These are phyloP conservation scores for Cyberlindnera saturnus DNA, from an alignment of 805 yeast genomes.

Conservation along the genomic window DNA sequence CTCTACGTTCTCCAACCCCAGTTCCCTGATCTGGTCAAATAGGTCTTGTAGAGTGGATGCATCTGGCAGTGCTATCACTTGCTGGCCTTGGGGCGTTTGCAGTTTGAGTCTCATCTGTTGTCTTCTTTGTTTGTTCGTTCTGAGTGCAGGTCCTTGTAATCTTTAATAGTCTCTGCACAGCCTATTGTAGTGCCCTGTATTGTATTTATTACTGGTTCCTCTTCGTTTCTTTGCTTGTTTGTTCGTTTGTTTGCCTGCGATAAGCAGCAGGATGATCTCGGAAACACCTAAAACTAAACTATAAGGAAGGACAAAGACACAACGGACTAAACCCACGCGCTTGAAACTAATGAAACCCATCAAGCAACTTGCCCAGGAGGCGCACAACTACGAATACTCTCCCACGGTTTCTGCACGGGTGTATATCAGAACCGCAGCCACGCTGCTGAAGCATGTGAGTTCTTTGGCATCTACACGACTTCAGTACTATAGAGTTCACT, in stretches of 20 bases:
- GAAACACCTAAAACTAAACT: background rate
- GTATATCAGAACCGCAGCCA: slow-evolving; percentile 51
- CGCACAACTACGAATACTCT: slow-evolving; percentile 49
- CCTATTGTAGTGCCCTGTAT: no score
- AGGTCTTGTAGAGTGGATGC: slow-evolving; percentile 31
- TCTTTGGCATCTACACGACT: background rate
- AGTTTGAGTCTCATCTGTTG: slow-evolving; percentile 35
- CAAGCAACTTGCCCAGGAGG: slow-evolving; percentile 38
- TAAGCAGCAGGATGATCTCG: no score
- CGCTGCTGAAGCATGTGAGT: slow-evolving; percentile 37
- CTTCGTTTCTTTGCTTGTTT: background rate
- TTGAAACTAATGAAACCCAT: slow-evolving; percentile 13
- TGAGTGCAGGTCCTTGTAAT: no score
- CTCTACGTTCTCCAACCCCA: slow-evolving; percentile 4
- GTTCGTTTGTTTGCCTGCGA: background rate
- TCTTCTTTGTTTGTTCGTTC: no score
- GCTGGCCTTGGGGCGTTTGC: slow-evolving; percentile 20
- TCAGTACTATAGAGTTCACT: background rate
- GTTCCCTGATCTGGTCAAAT: slow-evolving; percentile 10
- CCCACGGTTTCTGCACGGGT: slow-evolving; percentile 41
- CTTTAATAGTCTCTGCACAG: no score
- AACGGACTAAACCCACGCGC: background rate
- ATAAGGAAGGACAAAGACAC: background rate
- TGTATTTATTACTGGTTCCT: no score
- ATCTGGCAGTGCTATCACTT: slow-evolving; percentile 32